Conservation (phyloP, 176 grass and related monocot genomes). For the Oryza punctata region DNA sequence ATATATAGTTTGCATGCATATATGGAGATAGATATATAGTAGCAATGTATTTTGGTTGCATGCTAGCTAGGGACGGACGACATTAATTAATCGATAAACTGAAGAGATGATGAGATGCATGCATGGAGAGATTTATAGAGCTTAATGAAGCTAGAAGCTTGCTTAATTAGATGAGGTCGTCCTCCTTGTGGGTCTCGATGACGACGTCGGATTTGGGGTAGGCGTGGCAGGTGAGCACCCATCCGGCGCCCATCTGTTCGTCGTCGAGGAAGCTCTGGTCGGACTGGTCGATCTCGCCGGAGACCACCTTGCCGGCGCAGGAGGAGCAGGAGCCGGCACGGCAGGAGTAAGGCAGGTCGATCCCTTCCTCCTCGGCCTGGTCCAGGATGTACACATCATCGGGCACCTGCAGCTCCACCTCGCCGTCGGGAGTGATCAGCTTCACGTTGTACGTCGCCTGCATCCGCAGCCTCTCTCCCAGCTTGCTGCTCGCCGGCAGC, state of each 20-base stretch:
- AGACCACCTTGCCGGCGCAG: constrained; percentile 68
- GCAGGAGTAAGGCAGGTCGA: constrained; percentile 82
- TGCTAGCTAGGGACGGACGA: too few relatives aligned
- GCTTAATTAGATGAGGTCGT: constrained; percentile 41
- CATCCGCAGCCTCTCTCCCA: constrained; percentile 36
- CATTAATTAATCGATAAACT: too few relatives aligned
- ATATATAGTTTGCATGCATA: too few relatives aligned
- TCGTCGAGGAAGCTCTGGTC: constrained; percentile 79
- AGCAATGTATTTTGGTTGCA: too few relatives aligned
- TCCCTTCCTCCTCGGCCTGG: constrained; percentile 57
- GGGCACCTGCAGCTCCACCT: constrained; percentile 61
- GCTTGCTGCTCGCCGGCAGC: background rate
- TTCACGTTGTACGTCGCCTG: constrained; percentile 71
- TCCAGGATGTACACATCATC: constrained; percentile 74
- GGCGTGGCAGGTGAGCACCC: constrained; percentile 75
- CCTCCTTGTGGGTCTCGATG: constrained; percentile 93
- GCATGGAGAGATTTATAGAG: too few relatives aligned
- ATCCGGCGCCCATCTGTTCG: constrained; percentile 54
- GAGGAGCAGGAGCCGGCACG: constrained; percentile 72
- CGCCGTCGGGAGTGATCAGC: constrained; percentile 52
- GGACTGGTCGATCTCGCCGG: constrained; percentile 66
- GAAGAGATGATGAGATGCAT: too few relatives aligned
- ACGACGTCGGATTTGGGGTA: constrained; percentile 74
- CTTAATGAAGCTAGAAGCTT: too few relatives aligned
- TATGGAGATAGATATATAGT: too few relatives aligned